Percentiles rank a stretch among this genome's conserved stretches.
phyloP scores from a whole-genome alignment of 371 early-diverging fungal genomes.

The Capniomyces stellatus region DNA sequence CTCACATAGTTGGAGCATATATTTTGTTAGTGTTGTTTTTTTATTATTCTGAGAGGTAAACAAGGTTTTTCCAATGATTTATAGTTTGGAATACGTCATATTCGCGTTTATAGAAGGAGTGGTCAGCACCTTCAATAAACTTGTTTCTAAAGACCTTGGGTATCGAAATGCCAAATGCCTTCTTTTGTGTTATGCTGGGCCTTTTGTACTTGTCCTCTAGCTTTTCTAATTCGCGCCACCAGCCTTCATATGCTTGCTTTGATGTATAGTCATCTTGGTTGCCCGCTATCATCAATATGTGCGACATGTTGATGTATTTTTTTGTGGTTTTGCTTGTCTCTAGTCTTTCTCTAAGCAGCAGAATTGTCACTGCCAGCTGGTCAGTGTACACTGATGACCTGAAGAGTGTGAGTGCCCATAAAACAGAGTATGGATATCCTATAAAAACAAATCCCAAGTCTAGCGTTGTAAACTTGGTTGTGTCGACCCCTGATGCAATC shows the following conservation, averaged over 20 bases:
- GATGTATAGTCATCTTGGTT: conserved; percentile 17
- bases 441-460: conserved; percentile 15
- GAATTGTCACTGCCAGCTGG: background rate
- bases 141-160: too few relatives aligned
- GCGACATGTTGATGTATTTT: too few relatives aligned
- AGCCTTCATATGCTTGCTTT: conserved; percentile 9
- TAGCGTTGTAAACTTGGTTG: conserved; percentile 13
- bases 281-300: conserved; percentile 16
- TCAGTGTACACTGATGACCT: conserved; percentile 12
- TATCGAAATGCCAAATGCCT: too few relatives aligned
- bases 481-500: conserved; percentile 11
- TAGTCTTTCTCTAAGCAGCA: background rate
- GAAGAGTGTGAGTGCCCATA: conserved; percentile 19
- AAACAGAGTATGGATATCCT: conserved; percentile 22
- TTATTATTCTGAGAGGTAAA: too few relatives aligned
- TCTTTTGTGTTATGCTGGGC: too few relatives aligned
- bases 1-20: too few relatives aligned
- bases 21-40: too few relatives aligned
- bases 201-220: too few relatives aligned
- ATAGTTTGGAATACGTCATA: too few relatives aligned
- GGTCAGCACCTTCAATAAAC: too few relatives aligned
- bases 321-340: background rate
- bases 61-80: too few relatives aligned
- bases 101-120: too few relatives aligned
- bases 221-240: conserved; percentile 14